Percentiles rank a stretch among this genome's conserved stretches.
phyloP scores from a whole-genome alignment of 345 rosid genomes.

The Aquilaria yunnanensis region DNA sequence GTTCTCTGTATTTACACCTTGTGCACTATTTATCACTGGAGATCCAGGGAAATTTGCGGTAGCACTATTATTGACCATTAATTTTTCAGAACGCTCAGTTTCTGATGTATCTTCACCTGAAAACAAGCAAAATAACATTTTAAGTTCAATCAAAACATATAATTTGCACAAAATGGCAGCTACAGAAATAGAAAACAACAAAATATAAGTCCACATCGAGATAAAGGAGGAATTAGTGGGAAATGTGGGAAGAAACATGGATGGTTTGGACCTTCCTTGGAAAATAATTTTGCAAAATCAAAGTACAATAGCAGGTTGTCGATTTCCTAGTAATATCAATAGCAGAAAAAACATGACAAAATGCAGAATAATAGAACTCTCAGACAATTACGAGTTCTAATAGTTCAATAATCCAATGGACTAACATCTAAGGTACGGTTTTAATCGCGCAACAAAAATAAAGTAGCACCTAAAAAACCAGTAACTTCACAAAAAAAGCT shows the following conservation, averaged over 20 bases:
- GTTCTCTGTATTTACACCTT: conserved; percentile 14
- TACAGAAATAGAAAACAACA: conserved; percentile 1
- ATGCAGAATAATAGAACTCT: no score
- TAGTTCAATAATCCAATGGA: no score
- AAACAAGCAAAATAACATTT: conserved; percentile 13
- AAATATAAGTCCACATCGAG: background rate
- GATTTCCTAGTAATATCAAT: background rate
- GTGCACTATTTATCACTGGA: conserved; percentile 22
- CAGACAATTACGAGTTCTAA: no score
- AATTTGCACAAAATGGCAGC: background rate
- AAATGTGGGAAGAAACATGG: background rate
- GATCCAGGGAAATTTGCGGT: conserved; percentile 21
- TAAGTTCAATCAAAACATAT: background rate
- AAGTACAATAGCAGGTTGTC: background rate
- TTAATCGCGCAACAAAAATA: background rate
- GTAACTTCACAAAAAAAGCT: background rate
- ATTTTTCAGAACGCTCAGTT: conserved; percentile 32
- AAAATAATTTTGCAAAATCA: background rate
- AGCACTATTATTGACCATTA: conserved; percentile 31
- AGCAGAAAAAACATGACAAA: background rate
- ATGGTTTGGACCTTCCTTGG: background rate
- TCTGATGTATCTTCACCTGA: conserved; percentile 72
- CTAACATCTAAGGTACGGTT: background rate
- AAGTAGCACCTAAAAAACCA: no score
- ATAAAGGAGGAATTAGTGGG: background rate